Conservation (phyloP, 2,329 filamentous ascomycete genomes). For the Trichoderma sp. region DNA sequence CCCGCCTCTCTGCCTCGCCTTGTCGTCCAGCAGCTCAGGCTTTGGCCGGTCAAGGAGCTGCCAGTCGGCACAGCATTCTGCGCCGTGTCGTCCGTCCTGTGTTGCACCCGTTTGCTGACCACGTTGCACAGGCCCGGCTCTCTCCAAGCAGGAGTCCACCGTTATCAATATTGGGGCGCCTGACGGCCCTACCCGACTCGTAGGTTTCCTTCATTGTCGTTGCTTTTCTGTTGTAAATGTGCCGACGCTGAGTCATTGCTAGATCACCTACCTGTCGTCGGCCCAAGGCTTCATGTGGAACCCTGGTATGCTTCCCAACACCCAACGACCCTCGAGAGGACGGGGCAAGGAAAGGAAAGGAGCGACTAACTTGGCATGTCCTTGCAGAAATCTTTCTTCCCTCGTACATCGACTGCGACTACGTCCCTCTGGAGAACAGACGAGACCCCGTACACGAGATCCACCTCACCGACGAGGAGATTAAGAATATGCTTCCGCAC, state of each 20-base stretch:
- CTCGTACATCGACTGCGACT: conserved; percentile 72
- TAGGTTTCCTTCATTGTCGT: conserved; percentile 41
- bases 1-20: conserved; percentile 2
- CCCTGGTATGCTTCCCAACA: conserved; percentile 51
- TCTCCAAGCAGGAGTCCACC: conserved; percentile 73
- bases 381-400: conserved; percentile 72
- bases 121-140: conserved; percentile 57
- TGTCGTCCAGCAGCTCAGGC: neutral
- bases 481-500: conserved; percentile 64
- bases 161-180: conserved; percentile 75
- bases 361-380: neutral
- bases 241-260: neutral
- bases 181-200: conserved; percentile 68
- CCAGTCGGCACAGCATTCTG: neutral
- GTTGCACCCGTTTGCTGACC: conserved; percentile 29
- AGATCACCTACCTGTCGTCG: conserved; percentile 78
- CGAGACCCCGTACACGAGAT: conserved; percentile 79
- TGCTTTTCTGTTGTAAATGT: neutral
- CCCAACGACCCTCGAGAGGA: neutral
- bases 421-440: conserved; percentile 69
- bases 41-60: neutral
- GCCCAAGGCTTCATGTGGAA: conserved; percentile 83
- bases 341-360: neutral
- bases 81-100: conserved; percentile 6
- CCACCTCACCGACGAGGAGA: conserved; percentile 72